A percentile compares a stretch with the other conserved stretches of the same genome.
Evolutionary conservation across 805 yeast species (phyloP).

Genomic region (Groenewaldozyma tartarivorans): DNA sequence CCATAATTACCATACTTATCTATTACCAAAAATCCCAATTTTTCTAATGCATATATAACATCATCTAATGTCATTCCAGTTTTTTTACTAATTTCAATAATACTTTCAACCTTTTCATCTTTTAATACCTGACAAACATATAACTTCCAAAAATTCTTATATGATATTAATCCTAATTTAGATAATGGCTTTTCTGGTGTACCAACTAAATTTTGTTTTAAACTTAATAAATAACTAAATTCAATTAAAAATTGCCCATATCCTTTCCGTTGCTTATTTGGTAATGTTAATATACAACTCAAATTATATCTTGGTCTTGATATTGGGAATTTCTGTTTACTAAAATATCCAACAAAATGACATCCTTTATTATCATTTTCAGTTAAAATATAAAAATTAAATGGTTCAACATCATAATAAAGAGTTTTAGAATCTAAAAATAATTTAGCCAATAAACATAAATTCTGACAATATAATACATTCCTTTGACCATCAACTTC

Average conservation of each 20-base stretch:
- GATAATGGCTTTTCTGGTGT: conserved; percentile 95
- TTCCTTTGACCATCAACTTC: conserved; percentile 89
- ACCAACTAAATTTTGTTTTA: conserved; percentile 69
- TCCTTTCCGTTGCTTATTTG: conserved; percentile 78
- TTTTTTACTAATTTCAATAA: conserved; percentile 55
- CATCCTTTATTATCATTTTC: conserved; percentile 45
- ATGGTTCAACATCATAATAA: conserved; percentile 93
- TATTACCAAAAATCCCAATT: conserved; percentile 49
- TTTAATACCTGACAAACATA: conserved; percentile 18
- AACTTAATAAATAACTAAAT: conserved; percentile 72
- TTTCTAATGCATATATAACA: conserved; percentile 79
- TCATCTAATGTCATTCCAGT: conserved; percentile 88
- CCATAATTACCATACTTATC: conserved; percentile 43
- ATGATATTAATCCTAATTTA: conserved; percentile 75
- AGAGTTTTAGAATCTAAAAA: conserved; percentile 86
- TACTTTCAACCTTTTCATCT: conserved; percentile 15
- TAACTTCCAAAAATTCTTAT: conserved; percentile 77
- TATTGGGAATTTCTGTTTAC: conserved; percentile 53
- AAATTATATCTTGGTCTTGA: conserved; percentile 51
- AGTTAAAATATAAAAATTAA: conserved; percentile 76
- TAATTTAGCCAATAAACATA: conserved; percentile 81
- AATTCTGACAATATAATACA: conserved; percentile 74
- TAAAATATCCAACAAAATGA: conserved; percentile 89
- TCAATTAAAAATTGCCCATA: conserved; percentile 84
- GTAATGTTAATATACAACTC: conserved; percentile 84